Percentiles rank a stretch among this genome's conserved stretches.
phyloP scores from a whole-genome alignment of 345 rosid genomes.

The Eucalyptus brandiana region DNA sequence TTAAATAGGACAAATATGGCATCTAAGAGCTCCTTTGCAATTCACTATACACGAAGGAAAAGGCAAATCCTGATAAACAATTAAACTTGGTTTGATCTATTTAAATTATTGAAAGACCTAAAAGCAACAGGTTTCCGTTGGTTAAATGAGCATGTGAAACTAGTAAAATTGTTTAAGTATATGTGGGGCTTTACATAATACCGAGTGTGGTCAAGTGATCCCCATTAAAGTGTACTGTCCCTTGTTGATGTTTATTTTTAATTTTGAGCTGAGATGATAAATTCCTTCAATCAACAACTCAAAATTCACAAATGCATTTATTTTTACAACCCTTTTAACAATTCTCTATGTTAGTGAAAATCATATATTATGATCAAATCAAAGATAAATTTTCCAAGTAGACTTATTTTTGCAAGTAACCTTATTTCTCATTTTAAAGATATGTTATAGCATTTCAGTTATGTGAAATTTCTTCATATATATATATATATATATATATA shows the following conservation, averaged over 20 bases:
- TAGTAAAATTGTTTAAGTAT: background rate
- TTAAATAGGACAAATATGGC: background rate
- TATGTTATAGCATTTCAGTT: background rate
- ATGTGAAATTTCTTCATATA: too few relatives aligned
- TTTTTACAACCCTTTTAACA: background rate
- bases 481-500: background rate
- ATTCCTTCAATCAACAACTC: background rate
- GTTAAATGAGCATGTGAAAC: background rate
- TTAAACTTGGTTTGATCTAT: rapidly evolving
- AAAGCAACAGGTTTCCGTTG: rapidly evolving
- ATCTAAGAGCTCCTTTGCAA: background rate
- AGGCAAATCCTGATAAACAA: background rate
- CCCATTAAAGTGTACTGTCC: background rate
- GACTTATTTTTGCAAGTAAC: background rate
- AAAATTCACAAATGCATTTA: background rate
- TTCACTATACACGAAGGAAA: background rate
- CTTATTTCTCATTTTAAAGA: background rate
- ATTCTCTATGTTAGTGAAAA: background rate
- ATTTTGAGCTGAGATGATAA: background rate
- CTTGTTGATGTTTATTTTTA: background rate
- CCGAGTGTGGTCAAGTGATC: background rate
- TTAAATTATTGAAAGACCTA: background rate
- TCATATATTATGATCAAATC: background rate
- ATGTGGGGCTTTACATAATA: background rate
- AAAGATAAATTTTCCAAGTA: background rate